Evolutionary conservation across 106 monocot species (phyloP), one percentile per base, ranked within the genome.

Genomic region (Platanthera zijinensis): DNA sequence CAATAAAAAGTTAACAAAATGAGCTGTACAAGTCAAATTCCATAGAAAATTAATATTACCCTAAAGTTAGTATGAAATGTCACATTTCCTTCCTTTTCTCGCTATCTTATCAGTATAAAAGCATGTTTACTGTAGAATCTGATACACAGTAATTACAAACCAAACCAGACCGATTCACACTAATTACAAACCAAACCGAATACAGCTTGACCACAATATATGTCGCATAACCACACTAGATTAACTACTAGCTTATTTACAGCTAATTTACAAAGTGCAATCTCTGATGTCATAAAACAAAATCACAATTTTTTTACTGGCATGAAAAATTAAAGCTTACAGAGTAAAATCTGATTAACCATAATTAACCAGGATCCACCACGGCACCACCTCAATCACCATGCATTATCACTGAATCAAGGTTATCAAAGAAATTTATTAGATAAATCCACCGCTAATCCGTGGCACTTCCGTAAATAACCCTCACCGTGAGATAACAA

Each of bases 401-500:
- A 52, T 10, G 53, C n/a, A 71, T 78, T 70, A 78, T 78, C 70
- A 78, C 78, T 78, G 70, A 52, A 71, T 52, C 46, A 69, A 71
- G 4, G 21, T 19, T 30, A 71, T 53, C 54, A 54, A 22, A 78
- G 39, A 78, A 53, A 77, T 14, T 22, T 50, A 72, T 50, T 32
- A 72, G 72, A 15, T 72, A 8, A 25, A 21, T 8, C 2, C 10
- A 50, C 7, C 48, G 0, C 12, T 11, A 70, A 17, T 51, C 50
- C 7, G 12, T 48, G 21, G n/a, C 50, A 17, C 51, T 70, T 70
- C 47, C 69, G n/a, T 46, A 56, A 10, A 52, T 3, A 54, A 54
- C 17, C 79, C 79, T 80, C 73, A 90, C 87, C 81, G 70, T 77
- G 53, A 83, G 83, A 75, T 88, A 84, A 82, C 90, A 90, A 74